Percentiles rank a stretch among this genome's conserved stretches.
These are phyloP conservation scores for Stygiomarasmius scandens DNA, from an alignment of 1,284 basidiomycete species.

Conservation along the genomic window DNA sequence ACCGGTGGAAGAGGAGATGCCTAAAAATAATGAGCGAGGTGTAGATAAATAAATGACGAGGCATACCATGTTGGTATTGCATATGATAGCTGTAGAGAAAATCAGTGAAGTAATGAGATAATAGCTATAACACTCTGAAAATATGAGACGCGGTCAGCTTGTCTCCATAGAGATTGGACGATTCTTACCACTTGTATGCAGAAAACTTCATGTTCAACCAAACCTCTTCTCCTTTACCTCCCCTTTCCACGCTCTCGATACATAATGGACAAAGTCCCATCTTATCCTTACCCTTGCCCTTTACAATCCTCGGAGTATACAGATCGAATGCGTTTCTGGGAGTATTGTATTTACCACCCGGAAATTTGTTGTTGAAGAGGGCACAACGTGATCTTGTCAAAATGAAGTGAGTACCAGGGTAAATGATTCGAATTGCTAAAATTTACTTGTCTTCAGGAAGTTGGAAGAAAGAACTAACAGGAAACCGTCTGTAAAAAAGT, in stretches of 20 bases:
- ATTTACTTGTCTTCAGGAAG: constrained; percentile 31
- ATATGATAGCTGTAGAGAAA: constrained; percentile 66
- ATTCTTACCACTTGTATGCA: constrained; percentile 73
- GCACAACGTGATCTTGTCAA: constrained; percentile 35
- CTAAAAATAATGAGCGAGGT: constrained; percentile 31
- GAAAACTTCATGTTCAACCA: constrained; percentile 82
- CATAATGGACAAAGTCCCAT: constrained; percentile 81
- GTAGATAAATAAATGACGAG: not conserved
- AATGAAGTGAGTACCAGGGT: no score
- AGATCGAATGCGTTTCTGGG: constrained; percentile 63
- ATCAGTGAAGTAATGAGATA: constrained; percentile 1
- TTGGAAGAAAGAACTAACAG: constrained; percentile 55
- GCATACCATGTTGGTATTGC: constrained; percentile 73
- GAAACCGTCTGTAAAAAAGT: constrained; percentile 68
- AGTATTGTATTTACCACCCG: constrained; percentile 58
- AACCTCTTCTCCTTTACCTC: constrained; percentile 62
- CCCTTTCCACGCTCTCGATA: constrained; percentile 58
- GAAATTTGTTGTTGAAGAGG: constrained; percentile 34
- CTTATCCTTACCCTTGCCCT: constrained; percentile 68
- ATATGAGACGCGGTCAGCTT: not conserved
- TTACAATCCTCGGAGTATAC: constrained; percentile 79
- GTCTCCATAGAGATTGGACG: not conserved
- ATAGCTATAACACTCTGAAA: not conserved
- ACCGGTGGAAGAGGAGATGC: constrained; percentile 62
- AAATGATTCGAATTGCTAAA: no score